Percentiles rank a stretch among this genome's conserved stretches.
phyloP scores from a whole-genome alignment of 768 basidiomycete species.

The Termitomyces sp. region DNA sequence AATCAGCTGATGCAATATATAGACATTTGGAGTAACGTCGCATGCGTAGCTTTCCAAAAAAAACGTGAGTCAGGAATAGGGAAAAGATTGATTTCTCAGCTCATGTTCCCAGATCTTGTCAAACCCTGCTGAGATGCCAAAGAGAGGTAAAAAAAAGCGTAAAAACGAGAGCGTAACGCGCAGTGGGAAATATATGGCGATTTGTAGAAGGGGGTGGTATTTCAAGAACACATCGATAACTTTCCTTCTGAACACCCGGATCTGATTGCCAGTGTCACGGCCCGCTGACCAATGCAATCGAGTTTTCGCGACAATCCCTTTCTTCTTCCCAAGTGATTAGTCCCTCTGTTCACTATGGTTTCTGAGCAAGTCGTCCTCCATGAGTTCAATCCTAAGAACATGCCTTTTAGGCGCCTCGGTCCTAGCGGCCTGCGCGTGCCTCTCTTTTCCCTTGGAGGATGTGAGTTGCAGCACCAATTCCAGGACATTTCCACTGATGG shows the following conservation, averaged over 20 bases:
- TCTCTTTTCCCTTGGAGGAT: slow-evolving; percentile 65
- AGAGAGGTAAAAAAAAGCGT: not conserved
- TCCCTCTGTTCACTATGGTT: not conserved
- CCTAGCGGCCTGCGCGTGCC: slow-evolving; percentile 60
- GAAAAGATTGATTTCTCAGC: not conserved
- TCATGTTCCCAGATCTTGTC: not conserved
- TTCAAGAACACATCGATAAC: not conserved
- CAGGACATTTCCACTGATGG: not conserved
- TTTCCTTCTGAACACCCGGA: not conserved
- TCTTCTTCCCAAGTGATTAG: not conserved
- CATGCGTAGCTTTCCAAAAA: too few relatives aligned
- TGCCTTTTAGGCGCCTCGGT: slow-evolving; percentile 57
- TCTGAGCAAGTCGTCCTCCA: slow-evolving; percentile 9
- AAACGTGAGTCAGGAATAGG: not conserved
- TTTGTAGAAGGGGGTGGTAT: not conserved
- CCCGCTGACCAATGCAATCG: not conserved
- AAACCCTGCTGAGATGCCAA: not conserved
- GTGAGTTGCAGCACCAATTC: slow-evolving; percentile 22
- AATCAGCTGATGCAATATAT: too few relatives aligned
- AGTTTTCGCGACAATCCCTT: not conserved
- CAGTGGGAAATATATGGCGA: not conserved
- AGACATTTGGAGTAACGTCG: too few relatives aligned
- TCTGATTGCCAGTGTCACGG: not conserved
- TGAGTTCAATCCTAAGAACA: slow-evolving; percentile 48
- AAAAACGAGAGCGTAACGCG: not conserved